Conservation (phyloP, 2,329 filamentous ascomycete genomes). For the Fusarium sp. region DNA sequence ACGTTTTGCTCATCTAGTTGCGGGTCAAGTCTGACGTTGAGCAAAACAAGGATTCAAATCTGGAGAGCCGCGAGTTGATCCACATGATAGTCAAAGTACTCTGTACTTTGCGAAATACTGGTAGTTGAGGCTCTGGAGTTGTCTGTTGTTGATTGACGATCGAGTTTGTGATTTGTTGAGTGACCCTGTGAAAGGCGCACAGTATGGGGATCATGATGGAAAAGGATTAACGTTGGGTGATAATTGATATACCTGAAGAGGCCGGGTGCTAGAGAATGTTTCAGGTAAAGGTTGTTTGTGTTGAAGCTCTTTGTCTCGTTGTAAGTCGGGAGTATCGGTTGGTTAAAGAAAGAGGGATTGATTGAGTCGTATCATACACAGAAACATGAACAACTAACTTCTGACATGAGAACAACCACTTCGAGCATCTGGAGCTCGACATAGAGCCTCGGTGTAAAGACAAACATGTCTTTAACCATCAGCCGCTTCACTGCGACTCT, state of each 20-base stretch:
- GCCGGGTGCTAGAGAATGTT: neutral
- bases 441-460: neutral
- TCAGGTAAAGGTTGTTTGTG: neutral
- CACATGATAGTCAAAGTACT: conserved; percentile 6
- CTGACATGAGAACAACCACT: accelerated
- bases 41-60: conserved; percentile 10
- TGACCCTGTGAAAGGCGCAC: conserved; percentile 26
- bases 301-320: neutral
- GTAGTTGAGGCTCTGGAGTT: conserved; percentile 4
- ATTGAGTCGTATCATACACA: neutral
- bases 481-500: neutral
- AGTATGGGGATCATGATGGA: neutral
- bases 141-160: neutral
- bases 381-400: neutral
- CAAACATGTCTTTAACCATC: no score
- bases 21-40: conserved; percentile 11
- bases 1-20: conserved; percentile 1
- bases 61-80: neutral
- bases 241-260: neutral
- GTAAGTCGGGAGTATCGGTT: neutral
- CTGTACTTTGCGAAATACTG: neutral
- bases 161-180: neutral
- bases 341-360: neutral
- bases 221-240: neutral
- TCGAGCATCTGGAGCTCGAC: neutral